Evolutionary conservation across 805 yeast genomes (phyloP), one percentile per base, ranked within the genome.

Genomic region (Candida qinlingensis): DNA sequence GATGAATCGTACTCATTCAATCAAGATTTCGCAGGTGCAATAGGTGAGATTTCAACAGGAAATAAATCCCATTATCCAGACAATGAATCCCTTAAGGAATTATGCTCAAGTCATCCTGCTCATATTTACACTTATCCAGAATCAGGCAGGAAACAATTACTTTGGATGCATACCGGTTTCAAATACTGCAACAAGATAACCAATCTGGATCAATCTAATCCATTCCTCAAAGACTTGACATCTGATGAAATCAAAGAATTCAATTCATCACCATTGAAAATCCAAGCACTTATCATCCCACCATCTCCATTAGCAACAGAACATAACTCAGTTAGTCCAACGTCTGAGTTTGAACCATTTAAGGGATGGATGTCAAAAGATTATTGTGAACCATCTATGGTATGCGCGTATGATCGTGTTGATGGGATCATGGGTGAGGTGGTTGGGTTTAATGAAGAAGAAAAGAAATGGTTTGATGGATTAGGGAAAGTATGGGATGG

Each of bases 131-230:
- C 39, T 6, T 25, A 39, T 11, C 60, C 64, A 37, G 10, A 19
- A 10, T 27, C 39, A 4, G 66, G 64, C 37, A 64, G 73, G 74
- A 54, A 55, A 76, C 62, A 56, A 1, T 56, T 79, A 28, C 54
- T 77, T 3, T 80, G 84, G 84, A 71, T 80, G 50, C 79, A 79
- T 52, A 76, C 83, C 1, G 85, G 85, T 0, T 76, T 78, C 58
- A 60, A 70, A 41, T 72, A 65, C 44, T 80, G 85, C 60, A 53
- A 51, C 26, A 50, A 48, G 3, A 33, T 70, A 59, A 52, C 60
- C 57, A 46, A 31, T 39, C 31, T 35, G 13, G 44, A 45, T 27
- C 27, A 33, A 6, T 12, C 38, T 0, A 50, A 53, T 33, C 55
- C 55, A 12, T 44, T 50, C 28, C 50, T 50, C 34, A 27, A 29